These are phyloP conservation scores for Plectosphaerella plurivora DNA, from an alignment of 2,329 filamentous ascomycete genomes.

Conservation along the genomic window DNA sequence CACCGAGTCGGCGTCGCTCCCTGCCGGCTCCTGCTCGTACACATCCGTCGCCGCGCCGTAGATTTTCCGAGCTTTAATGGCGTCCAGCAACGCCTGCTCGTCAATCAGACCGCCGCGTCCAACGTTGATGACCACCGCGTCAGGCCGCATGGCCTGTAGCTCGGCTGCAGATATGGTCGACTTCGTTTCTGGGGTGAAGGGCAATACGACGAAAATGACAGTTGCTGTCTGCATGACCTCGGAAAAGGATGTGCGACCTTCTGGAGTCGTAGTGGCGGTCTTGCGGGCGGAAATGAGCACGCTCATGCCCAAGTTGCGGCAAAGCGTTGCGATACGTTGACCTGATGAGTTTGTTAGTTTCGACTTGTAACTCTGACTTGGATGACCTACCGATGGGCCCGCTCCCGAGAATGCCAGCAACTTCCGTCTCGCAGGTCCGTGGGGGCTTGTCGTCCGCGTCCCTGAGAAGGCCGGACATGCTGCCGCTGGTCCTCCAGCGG, in stretches of 20 bases:
- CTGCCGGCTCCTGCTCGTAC: slow-evolving; percentile 17
- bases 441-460: slow-evolving; percentile 15
- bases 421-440: slow-evolving; percentile 19
- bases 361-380: not conserved
- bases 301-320: slow-evolving; percentile 15
- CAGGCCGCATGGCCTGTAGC: slow-evolving; percentile 10
- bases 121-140: slow-evolving; percentile 20
- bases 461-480: slow-evolving; percentile 12
- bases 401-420: slow-evolving; percentile 20
- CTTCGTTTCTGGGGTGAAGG: slow-evolving; percentile 13
- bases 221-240: slow-evolving; percentile 16
- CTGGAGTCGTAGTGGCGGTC: not conserved
- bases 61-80: slow-evolving; percentile 20
- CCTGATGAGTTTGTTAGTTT: slow-evolving; percentile 1
- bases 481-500: slow-evolving; percentile 11
- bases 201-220: slow-evolving; percentile 18
- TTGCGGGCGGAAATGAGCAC: slow-evolving; percentile 18
- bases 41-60: slow-evolving; percentile 31
- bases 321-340: slow-evolving; percentile 15
- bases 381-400: slow-evolving; percentile 13
- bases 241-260: slow-evolving; percentile 10
- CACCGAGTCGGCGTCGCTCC: slow-evolving; percentile 9
- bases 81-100: slow-evolving; percentile 25
- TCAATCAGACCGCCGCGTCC: slow-evolving; percentile 28
- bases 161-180: slow-evolving; percentile 13